phyloP scores from a whole-genome alignment of 78 protist species.

The Trichosphaerium sp. region DNA sequence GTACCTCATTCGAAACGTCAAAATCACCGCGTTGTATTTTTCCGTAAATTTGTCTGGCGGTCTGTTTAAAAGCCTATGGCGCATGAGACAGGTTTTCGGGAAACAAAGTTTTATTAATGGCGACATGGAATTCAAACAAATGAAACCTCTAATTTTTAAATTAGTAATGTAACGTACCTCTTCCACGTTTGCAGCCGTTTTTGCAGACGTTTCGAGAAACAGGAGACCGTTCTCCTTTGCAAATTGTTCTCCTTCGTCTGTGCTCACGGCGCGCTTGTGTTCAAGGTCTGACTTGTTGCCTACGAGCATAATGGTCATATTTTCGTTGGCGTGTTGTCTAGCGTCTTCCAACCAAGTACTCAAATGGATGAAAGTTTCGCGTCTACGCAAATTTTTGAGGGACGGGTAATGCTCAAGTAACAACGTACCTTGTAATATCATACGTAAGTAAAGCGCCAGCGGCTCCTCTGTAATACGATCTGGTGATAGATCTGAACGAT shows the following conservation, averaged over 20 bases:
- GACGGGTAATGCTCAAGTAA: too few relatives aligned
- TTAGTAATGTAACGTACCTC: too few relatives aligned
- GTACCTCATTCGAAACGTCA: too few relatives aligned
- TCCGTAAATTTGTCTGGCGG: constrained; percentile 22
- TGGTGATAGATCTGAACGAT: constrained; percentile 93
- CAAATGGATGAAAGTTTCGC: constrained; percentile 91
- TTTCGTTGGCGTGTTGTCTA: constrained; percentile 46
- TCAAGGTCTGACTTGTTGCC: constrained; percentile 87
- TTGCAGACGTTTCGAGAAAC: constrained; percentile 95
- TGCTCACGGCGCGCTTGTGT: constrained; percentile 66
- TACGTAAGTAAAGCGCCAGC: constrained; percentile 64
- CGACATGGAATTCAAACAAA: not conserved
- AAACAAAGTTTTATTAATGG: too few relatives aligned
- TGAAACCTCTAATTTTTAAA: not conserved
- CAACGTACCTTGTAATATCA: constrained; percentile 62
- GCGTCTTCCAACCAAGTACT: constrained; percentile 76
- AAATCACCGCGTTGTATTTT: constrained; percentile 18
- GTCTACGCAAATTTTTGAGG: too few relatives aligned
- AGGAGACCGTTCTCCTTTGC: constrained; percentile 85
- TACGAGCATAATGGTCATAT: constrained; percentile 83
- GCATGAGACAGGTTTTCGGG: not conserved
- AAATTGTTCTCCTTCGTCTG: constrained; percentile 87
- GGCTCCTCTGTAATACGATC: constrained; percentile 97
- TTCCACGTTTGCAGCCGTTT: constrained; percentile 92
- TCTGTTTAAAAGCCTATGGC: constrained; percentile 6